phyloP scores from a whole-genome alignment of 2,329 filamentous ascomycete genomes.

The Dactylonectria macrodidyma region DNA sequence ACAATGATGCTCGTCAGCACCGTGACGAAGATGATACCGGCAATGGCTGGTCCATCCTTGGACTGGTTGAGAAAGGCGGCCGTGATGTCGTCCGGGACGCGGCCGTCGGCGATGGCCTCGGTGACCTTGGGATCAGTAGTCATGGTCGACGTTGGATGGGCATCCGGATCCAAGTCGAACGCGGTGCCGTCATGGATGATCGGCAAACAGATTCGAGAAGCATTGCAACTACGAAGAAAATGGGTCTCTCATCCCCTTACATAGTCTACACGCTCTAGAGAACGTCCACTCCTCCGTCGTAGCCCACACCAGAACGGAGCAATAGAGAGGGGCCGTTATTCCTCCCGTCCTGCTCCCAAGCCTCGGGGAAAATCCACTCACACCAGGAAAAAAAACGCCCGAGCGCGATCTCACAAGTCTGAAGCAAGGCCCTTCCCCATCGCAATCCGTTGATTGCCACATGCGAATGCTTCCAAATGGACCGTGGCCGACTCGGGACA shows the following conservation, averaged over 20 bases:
- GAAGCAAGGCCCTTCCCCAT: neutral
- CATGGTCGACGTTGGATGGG: slow-evolving; percentile 33
- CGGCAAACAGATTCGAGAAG: neutral
- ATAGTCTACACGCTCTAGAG: neutral
- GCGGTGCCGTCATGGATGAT: slow-evolving; percentile 8
- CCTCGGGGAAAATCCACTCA: neutral
- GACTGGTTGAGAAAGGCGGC: slow-evolving; percentile 54
- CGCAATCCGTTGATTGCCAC: neutral
- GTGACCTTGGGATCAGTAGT: slow-evolving; percentile 44
- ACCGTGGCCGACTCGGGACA: slow-evolving; percentile 6
- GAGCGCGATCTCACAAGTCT: neutral
- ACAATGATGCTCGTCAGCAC: slow-evolving; percentile 54
- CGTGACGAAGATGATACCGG: slow-evolving; percentile 57
- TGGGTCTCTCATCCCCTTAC: neutral
- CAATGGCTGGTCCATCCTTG: slow-evolving; percentile 55
- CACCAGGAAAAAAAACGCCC: slow-evolving; percentile 1
- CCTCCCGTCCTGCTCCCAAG: neutral
- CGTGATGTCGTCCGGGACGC: slow-evolving; percentile 53
- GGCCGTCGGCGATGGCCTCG: slow-evolving; percentile 54
- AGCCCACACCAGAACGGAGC: neutral
- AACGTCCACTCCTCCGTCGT: neutral
- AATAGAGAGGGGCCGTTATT: neutral
- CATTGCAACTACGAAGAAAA: neutral
- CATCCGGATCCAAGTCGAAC: neutral
- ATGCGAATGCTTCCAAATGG: neutral